These are phyloP conservation scores for Hygrophorus russula DNA, from an alignment of 768 basidiomycete species.

Conservation along the genomic window DNA sequence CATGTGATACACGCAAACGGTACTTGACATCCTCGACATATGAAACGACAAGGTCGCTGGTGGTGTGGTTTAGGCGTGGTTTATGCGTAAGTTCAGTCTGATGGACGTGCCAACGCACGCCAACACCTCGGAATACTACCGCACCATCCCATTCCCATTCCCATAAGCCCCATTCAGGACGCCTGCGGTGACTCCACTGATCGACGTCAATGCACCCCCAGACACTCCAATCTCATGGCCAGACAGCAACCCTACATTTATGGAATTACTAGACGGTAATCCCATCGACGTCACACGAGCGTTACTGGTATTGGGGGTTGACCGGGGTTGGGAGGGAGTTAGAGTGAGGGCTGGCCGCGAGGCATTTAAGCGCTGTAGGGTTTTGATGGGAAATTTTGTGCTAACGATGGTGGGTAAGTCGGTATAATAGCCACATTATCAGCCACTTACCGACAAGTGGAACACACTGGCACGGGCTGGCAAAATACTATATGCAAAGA, in stretches of 20 bases:
- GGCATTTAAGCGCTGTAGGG: constrained; percentile 71
- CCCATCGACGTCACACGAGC: constrained; percentile 7
- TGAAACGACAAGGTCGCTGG: too few species aligned
- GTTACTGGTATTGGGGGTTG: constrained; percentile 6
- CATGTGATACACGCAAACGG: too few species aligned
- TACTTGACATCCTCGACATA: too few species aligned
- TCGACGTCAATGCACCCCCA: too few species aligned
- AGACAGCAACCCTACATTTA: constrained; percentile 4
- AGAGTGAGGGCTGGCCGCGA: constrained; percentile 30
- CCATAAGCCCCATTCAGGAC: too few species aligned
- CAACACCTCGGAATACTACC: too few species aligned
- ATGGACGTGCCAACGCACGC: too few species aligned
- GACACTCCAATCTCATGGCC: too few species aligned
- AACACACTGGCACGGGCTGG: constrained; percentile 85
- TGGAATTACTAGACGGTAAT: constrained; percentile 11
- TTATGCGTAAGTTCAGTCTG: too few species aligned
- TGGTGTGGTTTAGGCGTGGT: too few species aligned
- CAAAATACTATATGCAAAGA: constrained; percentile 65
- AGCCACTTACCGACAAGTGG: constrained; percentile 74
- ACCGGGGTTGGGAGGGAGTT: constrained; percentile 10
- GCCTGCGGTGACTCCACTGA: too few species aligned
- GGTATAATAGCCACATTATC: constrained; percentile 1
- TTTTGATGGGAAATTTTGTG: constrained; percentile 93
- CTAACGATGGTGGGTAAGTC: constrained; percentile 25
- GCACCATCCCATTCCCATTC: too few species aligned